Conservation (phyloP, 1,139 yeast genomes). For the Debaryomyces coudertii region DNA sequence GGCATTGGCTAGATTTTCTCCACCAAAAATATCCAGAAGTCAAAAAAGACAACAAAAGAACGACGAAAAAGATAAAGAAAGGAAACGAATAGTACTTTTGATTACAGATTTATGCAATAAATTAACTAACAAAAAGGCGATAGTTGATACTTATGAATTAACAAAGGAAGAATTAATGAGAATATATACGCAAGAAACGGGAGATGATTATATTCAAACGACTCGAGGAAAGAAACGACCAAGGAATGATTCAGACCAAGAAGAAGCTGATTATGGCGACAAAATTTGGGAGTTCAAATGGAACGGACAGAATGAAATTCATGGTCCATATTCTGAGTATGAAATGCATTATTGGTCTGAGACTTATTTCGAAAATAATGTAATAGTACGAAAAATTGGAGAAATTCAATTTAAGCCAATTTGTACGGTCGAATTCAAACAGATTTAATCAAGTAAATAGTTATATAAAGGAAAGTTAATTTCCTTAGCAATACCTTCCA, state of each 20-base stretch:
- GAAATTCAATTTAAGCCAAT: constrained; percentile 32
- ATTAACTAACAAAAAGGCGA: constrained; percentile 42
- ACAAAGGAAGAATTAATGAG: constrained; percentile 64
- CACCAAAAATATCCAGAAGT: constrained; percentile 24
- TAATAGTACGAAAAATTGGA: constrained; percentile 44
- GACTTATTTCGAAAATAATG: constrained; percentile 56
- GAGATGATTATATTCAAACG: constrained; percentile 31
- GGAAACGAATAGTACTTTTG: constrained; percentile 32
- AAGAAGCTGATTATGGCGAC: constrained; percentile 30
- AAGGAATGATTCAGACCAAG: constrained; percentile 13
- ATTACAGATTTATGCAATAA: constrained; percentile 57
- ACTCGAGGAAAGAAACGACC: constrained; percentile 27
- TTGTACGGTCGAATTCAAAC: constrained; percentile 26
- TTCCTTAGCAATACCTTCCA: constrained; percentile 53
- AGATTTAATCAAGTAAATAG: constrained; percentile 41
- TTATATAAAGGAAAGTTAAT: constrained; percentile 57
- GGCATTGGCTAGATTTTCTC: constrained; percentile 51
- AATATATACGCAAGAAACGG: constrained; percentile 52
- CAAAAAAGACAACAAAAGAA: constrained; percentile 14
- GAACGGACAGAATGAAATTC: constrained; percentile 50
- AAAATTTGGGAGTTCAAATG: constrained; percentile 66
- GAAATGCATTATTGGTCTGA: constrained; percentile 67
- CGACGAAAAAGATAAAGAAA: constrained; percentile 19
- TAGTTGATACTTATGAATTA: constrained; percentile 54
- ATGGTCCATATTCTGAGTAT: constrained; percentile 61